A percentile compares a stretch with the other conserved stretches of the same genome.
These are phyloP conservation scores for Salix arbutifolia DNA, from an alignment of 345 rosid species.

Conservation along the genomic window DNA sequence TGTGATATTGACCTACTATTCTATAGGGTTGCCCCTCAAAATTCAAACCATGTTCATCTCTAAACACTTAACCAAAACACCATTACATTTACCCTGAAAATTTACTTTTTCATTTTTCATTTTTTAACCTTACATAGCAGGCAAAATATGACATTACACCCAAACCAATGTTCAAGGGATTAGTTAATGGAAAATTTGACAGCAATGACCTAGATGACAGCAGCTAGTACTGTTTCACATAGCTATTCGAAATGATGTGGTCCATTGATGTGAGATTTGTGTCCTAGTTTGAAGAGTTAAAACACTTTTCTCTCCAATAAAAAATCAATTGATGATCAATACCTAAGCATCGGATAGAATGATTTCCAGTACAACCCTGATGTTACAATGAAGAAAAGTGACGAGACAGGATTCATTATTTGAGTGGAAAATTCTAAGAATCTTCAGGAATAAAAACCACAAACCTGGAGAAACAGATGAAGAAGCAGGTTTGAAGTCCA, in stretches of 20 bases:
- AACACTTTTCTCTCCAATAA: not conserved
- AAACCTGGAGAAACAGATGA: slow-evolving; percentile 31
- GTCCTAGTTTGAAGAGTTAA: not conserved
- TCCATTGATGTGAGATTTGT: not conserved
- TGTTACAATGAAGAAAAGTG: not conserved
- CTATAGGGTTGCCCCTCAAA: not conserved
- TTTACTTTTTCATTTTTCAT: not conserved
- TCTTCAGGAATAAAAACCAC: slow-evolving; percentile 14
- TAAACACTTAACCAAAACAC: not conserved
- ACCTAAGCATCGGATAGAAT: not conserved
- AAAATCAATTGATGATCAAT: not conserved
- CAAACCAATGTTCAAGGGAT: not conserved
- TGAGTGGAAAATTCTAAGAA: slow-evolving; percentile 5
- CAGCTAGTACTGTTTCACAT: not conserved
- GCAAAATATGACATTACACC: not conserved
- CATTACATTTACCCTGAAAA: not conserved
- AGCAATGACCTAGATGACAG: not conserved
- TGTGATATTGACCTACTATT: not conserved
- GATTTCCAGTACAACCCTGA: not conserved
- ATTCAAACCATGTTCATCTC: not conserved
- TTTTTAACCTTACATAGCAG: not conserved
- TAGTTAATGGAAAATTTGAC: not conserved
- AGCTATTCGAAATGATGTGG: not conserved
- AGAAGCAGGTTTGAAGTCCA: slow-evolving; percentile 36
- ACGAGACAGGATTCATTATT: not conserved